Base-by-base conservation (phyloP, 2,329 filamentous ascomycete genomes). In the Colletotrichum acutatum region DNA sequence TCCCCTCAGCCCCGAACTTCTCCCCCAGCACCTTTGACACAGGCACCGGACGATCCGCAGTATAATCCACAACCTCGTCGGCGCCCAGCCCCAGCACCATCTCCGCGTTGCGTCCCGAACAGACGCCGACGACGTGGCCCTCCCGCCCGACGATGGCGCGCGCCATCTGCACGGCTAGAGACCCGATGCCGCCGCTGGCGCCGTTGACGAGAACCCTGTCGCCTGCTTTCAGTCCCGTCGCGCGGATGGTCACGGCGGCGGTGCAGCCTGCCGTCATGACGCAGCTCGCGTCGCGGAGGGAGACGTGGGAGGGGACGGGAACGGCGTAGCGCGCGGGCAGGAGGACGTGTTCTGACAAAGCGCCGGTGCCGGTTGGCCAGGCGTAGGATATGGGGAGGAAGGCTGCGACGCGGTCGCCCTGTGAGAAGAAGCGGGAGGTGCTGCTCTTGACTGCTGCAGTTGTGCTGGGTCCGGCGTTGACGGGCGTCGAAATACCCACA, bases 161-260 rank as follows among this genome's bases (percentile, higher is more conserved):
- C 57, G 77, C 79, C 79, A 87, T 82, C 78, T 89, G 87, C 59
- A 87, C 78, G 1, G 83, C 79, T 62, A 88, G 75, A 24, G 82
- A 82, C 14, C 87, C 87, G 6, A 89, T 84, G 14, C 86, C 87
- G 0, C 87, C 87, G 75, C 86, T 87, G 24, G 85, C 87, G 4
- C 86, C 87, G 74, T 88, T 87, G 4, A 89, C 79, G 59, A 89
- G 75, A 46, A 88, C 84, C 2, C 82, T 78, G 49, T 83, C 79
- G 0, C 86, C 83, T 30, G 75, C 75, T 75, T 82, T 79, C 71
- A 82, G 79, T 1, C 78, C 81, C 3, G 85, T 84, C 24, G 83
- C 78, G 11, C 78, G 77, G 0, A 86, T 77, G 28, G 86, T 76
- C 53, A 83, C 80, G 65, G 83, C 72, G 22, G 84, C 84, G 9